Conservation (phyloP, 352 stramenopile species). For the Pythium graminicola region DNA sequence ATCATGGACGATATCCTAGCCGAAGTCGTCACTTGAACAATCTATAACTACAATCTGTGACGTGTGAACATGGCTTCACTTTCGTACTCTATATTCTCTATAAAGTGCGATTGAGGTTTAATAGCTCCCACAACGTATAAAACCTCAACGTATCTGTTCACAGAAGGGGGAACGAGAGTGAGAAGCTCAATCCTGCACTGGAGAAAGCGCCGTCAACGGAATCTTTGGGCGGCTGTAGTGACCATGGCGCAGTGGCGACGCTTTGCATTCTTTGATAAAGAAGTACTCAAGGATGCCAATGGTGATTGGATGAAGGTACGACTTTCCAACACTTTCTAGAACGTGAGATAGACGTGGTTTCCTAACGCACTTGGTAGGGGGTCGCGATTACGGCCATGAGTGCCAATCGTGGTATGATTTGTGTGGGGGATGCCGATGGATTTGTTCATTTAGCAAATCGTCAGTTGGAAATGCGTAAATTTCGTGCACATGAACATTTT, state of each 20-base stretch:
- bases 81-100: conserved; percentile 1
- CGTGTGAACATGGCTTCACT: background rate
- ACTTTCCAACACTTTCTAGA: background rate
- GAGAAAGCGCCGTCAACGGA: background rate
- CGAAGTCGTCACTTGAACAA: conserved; percentile 17
- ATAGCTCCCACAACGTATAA: background rate
- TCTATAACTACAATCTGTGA: conserved; percentile 5
- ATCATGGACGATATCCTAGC: conserved; percentile 63
- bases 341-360: background rate
- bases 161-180: background rate
- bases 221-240: background rate
- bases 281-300: conserved; percentile 77
- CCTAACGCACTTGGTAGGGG: conserved; percentile 28
- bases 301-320: conserved; percentile 80
- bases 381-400: conserved; percentile 85
- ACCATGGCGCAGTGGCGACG: conserved; percentile 83
- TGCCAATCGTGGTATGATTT: conserved; percentile 81
- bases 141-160: conserved; percentile 4
- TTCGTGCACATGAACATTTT: conserved; percentile 81
- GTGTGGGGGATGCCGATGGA: conserved; percentile 73
- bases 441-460: conserved; percentile 82
- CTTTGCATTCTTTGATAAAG: conserved; percentile 88
- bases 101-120: conserved; percentile 21
- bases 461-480: conserved; percentile 74
- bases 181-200: background rate